Conservation (phyloP, 495 filamentous ascomycete species). For the Friedmanniomyces simplex region DNA sequence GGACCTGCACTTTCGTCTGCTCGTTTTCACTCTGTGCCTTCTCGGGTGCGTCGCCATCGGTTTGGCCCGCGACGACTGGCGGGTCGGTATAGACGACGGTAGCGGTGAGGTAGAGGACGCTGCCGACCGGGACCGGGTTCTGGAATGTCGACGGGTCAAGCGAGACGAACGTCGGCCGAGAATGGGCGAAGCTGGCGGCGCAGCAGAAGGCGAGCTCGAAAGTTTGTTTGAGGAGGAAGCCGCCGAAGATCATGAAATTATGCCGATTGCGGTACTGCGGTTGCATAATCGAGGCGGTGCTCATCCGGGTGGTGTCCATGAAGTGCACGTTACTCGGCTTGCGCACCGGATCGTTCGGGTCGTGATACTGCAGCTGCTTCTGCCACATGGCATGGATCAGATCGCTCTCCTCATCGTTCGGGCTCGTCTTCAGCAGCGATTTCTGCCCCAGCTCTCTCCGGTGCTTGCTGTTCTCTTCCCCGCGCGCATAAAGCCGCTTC, state of each 20-base stretch:
- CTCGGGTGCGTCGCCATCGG: slow-evolving; percentile 25
- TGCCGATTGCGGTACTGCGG: slow-evolving; percentile 77
- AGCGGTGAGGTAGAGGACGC: slow-evolving; percentile 68
- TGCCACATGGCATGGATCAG: slow-evolving; percentile 76
- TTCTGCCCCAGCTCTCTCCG: slow-evolving; percentile 57
- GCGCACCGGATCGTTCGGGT: slow-evolving; percentile 45
- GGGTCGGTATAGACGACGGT: slow-evolving; percentile 72
- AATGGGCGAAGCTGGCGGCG: slow-evolving; percentile 66
- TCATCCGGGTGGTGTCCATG: slow-evolving; percentile 58
- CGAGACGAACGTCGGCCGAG: slow-evolving; percentile 63
- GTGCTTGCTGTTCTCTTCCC: slow-evolving; percentile 62
- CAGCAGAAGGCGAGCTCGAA: slow-evolving; percentile 76
- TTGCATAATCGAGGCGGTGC: slow-evolving; percentile 74
- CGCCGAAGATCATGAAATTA: slow-evolving; percentile 86
- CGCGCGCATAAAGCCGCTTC: slow-evolving; percentile 52
- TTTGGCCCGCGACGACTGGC: slow-evolving; percentile 29
- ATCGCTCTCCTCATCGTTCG: slow-evolving; percentile 65
- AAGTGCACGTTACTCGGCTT: slow-evolving; percentile 54
- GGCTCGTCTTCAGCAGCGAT: slow-evolving; percentile 59
- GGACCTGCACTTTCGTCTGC: slow-evolving; percentile 61
- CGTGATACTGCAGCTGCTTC: slow-evolving; percentile 57
- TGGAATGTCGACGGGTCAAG: slow-evolving; percentile 75
- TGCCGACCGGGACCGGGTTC: slow-evolving; percentile 75
- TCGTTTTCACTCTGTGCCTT: slow-evolving; percentile 33
- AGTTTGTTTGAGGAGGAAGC: slow-evolving; percentile 69